phyloP scores from a whole-genome alignment of 1,284 basidiomycete genomes.

The Leccinum solheimii region DNA sequence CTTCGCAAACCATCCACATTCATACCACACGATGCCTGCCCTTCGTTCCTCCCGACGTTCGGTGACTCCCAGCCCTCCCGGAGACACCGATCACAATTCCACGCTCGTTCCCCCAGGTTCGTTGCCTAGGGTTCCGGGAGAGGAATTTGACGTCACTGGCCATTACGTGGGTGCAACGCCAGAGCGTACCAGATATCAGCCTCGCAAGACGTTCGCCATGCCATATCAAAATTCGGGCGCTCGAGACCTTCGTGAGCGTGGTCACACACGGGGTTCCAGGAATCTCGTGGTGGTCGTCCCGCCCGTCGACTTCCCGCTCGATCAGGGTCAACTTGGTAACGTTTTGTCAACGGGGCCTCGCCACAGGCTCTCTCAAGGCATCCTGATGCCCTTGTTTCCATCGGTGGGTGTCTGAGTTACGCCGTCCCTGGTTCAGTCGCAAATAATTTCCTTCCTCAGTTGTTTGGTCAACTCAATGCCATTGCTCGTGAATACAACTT shows the following conservation, averaged over 20 bases:
- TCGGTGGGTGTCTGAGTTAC: conserved; percentile 50
- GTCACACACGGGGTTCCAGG: conserved; percentile 46
- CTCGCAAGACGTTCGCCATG: conserved; percentile 52
- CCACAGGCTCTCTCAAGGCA: conserved; percentile 62
- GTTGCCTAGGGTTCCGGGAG: conserved; percentile 23
- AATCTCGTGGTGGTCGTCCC: conserved; percentile 71
- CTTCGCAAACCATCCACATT: conserved; percentile 39
- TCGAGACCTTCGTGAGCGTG: conserved; percentile 40
- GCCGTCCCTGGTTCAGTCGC: background rate
- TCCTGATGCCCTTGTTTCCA: conserved; percentile 73
- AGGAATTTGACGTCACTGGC: conserved; percentile 21
- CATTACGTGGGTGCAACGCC: conserved; percentile 20
- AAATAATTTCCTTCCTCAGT: conserved; percentile 41
- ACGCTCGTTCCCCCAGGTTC: conserved; percentile 21
- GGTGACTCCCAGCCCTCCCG: conserved; percentile 46
- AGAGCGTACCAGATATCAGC: conserved; percentile 38
- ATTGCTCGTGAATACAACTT: conserved; percentile 81
- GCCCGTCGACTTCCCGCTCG: conserved; percentile 55
- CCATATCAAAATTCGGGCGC: conserved; percentile 56
- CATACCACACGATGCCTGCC: conserved; percentile 27
- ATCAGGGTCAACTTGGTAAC: conserved; percentile 61
- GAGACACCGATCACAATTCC: conserved; percentile 50
- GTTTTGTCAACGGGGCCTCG: conserved; percentile 60
- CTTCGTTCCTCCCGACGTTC: conserved; percentile 41
- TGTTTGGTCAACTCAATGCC: conserved; percentile 70